phyloP scores from a whole-genome alignment of 768 basidiomycete species.

The Cystofilobasidium bisporidii region DNA sequence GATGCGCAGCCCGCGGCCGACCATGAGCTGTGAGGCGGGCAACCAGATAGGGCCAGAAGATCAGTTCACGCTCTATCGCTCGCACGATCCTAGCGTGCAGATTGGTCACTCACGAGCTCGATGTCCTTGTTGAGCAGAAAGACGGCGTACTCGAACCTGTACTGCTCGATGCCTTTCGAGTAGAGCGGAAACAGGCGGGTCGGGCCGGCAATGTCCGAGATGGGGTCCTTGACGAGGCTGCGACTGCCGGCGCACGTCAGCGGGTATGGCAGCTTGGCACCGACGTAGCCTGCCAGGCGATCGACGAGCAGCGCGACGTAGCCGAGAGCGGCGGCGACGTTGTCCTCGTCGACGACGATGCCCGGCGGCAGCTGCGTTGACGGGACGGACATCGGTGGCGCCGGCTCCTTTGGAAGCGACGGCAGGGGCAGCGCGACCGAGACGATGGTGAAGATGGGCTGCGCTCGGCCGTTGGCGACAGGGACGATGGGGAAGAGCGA shows the following conservation, averaged over 20 bases:
- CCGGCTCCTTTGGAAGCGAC: slow-evolving; percentile 59
- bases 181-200: slow-evolving; percentile 87
- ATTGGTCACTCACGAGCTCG: slow-evolving; percentile 76
- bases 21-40: slow-evolving; percentile 65
- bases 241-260: slow-evolving; percentile 82
- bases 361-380: slow-evolving; percentile 45
- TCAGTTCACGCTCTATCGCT: too few relatives aligned
- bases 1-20: slow-evolving; percentile 74
- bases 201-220: slow-evolving; percentile 90
- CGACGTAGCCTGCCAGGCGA: slow-evolving; percentile 66
- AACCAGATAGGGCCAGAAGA: too few relatives aligned
- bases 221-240: slow-evolving; percentile 82
- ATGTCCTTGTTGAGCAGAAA: slow-evolving; percentile 95
- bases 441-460: slow-evolving; percentile 75
- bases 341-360: slow-evolving; percentile 65
- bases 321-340: slow-evolving; percentile 78
- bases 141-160: slow-evolving; percentile 95
- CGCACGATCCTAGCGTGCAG: too few relatives aligned
- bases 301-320: slow-evolving; percentile 81
- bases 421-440: slow-evolving; percentile 86
- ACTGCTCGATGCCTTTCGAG: slow-evolving; percentile 86
- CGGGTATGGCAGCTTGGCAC: slow-evolving; percentile 62
- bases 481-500: slow-evolving; percentile 83
- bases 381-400: slow-evolving; percentile 63
- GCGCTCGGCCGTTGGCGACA: slow-evolving; percentile 52